Percentiles rank a stretch among this genome's conserved stretches.
Conservation (phyloP, 495 filamentous ascomycete genomes). For the Podospora appendiculata region DNA sequence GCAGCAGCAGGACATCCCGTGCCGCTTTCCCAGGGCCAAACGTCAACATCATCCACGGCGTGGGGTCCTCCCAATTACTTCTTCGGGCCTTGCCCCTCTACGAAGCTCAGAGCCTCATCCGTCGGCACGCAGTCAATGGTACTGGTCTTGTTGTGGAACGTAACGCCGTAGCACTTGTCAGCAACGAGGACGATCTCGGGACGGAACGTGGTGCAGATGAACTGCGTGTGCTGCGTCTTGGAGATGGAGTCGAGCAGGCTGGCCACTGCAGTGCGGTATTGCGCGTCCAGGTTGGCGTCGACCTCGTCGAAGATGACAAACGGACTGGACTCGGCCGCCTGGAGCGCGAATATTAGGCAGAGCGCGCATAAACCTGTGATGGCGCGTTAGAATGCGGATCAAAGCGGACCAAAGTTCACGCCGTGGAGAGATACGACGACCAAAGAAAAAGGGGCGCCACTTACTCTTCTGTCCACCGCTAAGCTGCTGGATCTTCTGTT, state of each 20-base stretch:
- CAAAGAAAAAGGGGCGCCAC: conserved; percentile 8
- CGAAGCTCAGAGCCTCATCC: conserved; percentile 86
- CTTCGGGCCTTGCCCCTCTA: conserved; percentile 56
- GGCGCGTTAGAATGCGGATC: conserved; percentile 6
- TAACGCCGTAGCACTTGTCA: conserved; percentile 95
- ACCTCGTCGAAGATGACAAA: conserved; percentile 99
- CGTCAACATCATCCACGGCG: too few relatives aligned
- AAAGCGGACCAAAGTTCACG: not conserved
- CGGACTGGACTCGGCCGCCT: conserved; percentile 91
- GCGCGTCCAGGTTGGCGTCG: conserved; percentile 94
- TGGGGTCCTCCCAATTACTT: conserved; percentile 1
- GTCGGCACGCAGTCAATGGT: conserved; percentile 81
- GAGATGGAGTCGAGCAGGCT: conserved; percentile 77
- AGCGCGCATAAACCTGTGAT: conserved; percentile 80
- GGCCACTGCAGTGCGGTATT: conserved; percentile 92
- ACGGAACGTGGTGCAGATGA: conserved; percentile 90
- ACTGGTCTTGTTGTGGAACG: conserved; percentile 88
- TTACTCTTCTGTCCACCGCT: conserved; percentile 96
- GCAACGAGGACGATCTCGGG: conserved; percentile 94
- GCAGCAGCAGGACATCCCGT: too few relatives aligned
- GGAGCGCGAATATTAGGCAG: conserved; percentile 96
- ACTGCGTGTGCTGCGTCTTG: conserved; percentile 50
- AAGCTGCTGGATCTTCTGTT: conserved; percentile 95
- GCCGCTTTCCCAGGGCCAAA: too few relatives aligned
- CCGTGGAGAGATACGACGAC: not conserved